Percentiles rank a stretch among this genome's conserved stretches.
These are phyloP conservation scores for Irpex lacteus DNA, from an alignment of 1,284 basidiomycete genomes.

Conservation along the genomic window DNA sequence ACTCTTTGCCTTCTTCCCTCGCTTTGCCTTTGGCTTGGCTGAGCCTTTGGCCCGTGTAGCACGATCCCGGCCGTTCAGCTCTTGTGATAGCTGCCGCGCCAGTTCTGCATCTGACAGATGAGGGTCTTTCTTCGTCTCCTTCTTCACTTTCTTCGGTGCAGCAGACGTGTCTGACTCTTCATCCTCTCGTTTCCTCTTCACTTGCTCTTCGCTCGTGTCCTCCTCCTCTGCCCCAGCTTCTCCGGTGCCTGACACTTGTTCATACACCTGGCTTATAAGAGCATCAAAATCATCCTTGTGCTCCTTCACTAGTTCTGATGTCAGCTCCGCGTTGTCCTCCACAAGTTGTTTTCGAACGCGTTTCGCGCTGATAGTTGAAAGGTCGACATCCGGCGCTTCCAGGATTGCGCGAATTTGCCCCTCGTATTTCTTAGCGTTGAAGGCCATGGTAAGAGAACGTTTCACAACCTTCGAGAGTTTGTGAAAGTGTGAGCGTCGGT, in stretches of 20 bases:
- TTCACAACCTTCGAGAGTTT: conserved; percentile 9
- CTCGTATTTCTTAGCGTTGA: conserved; percentile 40
- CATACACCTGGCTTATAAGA: conserved; percentile 60
- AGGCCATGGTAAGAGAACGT: conserved; percentile 16
- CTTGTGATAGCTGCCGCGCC: conserved; percentile 66
- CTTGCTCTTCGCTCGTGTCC: conserved; percentile 18
- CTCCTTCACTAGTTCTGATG: conserved; percentile 52
- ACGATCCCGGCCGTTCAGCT: conserved; percentile 66
- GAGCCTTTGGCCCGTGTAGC: conserved; percentile 34
- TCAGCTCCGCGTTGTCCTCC: conserved; percentile 47
- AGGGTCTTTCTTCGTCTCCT: conserved; percentile 28
- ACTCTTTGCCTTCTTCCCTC: conserved; percentile 47
- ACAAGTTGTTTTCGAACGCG: conserved; percentile 68
- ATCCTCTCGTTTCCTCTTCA: conserved; percentile 32
- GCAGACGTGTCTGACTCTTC: conserved; percentile 29
- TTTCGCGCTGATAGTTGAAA: conserved; percentile 73
- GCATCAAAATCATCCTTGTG: conserved; percentile 57
- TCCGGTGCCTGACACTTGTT: conserved; percentile 41
- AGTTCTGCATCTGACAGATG: conserved; percentile 62
- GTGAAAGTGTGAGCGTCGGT: not conserved
- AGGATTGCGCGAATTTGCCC: conserved; percentile 65
- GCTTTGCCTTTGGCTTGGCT: conserved; percentile 37
- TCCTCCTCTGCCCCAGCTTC: conserved; percentile 18
- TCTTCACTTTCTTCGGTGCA: conserved; percentile 39
- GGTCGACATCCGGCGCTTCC: conserved; percentile 65